phyloP scores from a whole-genome alignment of 768 basidiomycete species.

The Glaciozyma martinii region DNA sequence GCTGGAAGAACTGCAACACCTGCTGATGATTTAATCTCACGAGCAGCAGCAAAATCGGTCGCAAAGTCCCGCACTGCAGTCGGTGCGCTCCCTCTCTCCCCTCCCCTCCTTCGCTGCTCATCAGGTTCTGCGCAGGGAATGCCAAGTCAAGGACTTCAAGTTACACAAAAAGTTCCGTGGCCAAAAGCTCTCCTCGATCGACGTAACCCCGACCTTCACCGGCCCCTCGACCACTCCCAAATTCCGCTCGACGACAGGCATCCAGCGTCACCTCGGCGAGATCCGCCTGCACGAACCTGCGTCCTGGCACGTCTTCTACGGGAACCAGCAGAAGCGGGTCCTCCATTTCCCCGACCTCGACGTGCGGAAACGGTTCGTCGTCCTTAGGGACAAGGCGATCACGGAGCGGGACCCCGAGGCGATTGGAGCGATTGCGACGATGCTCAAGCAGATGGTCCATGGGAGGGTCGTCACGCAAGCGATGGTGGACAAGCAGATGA shows the following conservation, averaged over 20 bases:
- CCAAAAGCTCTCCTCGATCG: too few relatives aligned
- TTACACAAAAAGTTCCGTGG: too few relatives aligned
- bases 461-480: not conserved
- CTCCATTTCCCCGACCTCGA: not conserved
- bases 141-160: too few relatives aligned
- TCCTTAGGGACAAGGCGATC: not conserved
- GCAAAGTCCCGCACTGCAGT: not conserved
- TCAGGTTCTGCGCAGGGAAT: too few relatives aligned
- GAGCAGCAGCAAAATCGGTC: not conserved
- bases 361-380: not conserved
- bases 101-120: too few relatives aligned
- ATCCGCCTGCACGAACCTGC: not conserved
- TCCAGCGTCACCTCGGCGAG: not conserved
- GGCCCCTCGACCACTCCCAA: too few relatives aligned
- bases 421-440: not conserved
- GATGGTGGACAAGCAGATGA: not conserved
- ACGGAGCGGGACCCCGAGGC: not conserved
- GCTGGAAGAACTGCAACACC: not conserved
- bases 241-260: not conserved
- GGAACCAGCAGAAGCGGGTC: conserved; percentile 1
- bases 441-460: not conserved
- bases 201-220: too few relatives aligned
- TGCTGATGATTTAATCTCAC: not conserved
- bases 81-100: too few relatives aligned
- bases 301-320: not conserved